A percentile compares a stretch with the other conserved stretches of the same genome.
Evolutionary conservation across 768 basidiomycete genomes (phyloP).

Genomic region (Tephrocybe rancida): DNA sequence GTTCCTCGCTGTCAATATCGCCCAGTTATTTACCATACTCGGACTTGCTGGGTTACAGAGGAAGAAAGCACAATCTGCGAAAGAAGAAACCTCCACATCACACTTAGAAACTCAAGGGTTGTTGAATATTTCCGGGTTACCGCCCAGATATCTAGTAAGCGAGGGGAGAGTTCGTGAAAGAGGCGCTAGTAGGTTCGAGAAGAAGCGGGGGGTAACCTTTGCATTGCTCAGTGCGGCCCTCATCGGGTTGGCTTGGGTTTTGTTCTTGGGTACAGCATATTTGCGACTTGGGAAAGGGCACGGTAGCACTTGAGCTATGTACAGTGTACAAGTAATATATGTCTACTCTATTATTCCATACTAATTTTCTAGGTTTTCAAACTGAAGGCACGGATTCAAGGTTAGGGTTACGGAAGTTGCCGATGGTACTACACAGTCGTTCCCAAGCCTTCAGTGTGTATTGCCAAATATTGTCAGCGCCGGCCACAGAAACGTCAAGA

Average conservation of each 20-base stretch:
- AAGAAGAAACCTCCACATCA: slow-evolving; percentile 1
- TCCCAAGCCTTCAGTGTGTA: slow-evolving; percentile 29
- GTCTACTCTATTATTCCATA: no score
- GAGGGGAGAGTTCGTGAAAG: slow-evolving; percentile 23
- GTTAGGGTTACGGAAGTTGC: slow-evolving; percentile 30
- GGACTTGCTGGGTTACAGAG: slow-evolving; percentile 51
- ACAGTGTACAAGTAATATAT: neutral
- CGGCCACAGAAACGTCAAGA: slow-evolving; percentile 40
- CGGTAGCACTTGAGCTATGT: neutral
- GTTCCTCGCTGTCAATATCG: slow-evolving; percentile 57
- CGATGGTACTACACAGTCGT: slow-evolving; percentile 41
- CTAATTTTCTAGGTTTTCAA: no score
- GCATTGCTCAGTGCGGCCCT: slow-evolving; percentile 40
- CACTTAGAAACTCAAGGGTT: slow-evolving; percentile 9
- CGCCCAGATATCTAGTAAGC: slow-evolving; percentile 22
- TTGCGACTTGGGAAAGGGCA: slow-evolving; percentile 43
- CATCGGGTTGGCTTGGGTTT: slow-evolving; percentile 57
- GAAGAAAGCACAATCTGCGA: slow-evolving; percentile 31
- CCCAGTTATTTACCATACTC: slow-evolving; percentile 56
- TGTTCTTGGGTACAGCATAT: slow-evolving; percentile 68
- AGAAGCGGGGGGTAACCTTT: slow-evolving; percentile 52
- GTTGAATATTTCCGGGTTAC: slow-evolving; percentile 14
- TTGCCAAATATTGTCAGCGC: slow-evolving; percentile 22
- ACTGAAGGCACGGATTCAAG: neutral
- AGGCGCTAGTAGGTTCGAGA: slow-evolving; percentile 30